Base-by-base conservation (phyloP, 2,329 filamentous ascomycete genomes). In the Rugonectria rugulosa region DNA sequence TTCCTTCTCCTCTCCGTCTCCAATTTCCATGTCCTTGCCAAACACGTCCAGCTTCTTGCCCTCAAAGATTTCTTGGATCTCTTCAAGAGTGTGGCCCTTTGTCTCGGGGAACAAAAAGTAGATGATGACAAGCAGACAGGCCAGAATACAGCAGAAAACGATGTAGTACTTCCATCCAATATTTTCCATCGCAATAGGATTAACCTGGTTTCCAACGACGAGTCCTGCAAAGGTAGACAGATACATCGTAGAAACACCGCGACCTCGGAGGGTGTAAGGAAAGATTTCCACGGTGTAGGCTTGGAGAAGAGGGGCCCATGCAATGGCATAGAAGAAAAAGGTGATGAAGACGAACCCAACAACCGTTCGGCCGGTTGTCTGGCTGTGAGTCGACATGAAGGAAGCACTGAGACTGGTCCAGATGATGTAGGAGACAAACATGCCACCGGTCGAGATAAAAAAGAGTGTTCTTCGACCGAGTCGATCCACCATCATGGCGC, bases 161-260 rank as follows among this genome's bases (percentile, higher is more conserved):
- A 73, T 70, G 40, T 75, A 79, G 53, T 77, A 78, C 42, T 68
- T 73, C 74, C 75, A 79, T 0, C 58, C 64, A 10, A 79, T 72
- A 0, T 57, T 66, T 2, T 66, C 57, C 46, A 79, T 70, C 0
- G 72, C 75, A 5, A 78, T 72, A 0, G 76, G 77, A 43, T 76
- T 77, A 40, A 75, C 71, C 37, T 75, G 74, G 53, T 75, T 73
- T 17, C 73, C 75, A 37, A 78, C 71, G 1, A 65, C 70, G 11
- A 71, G 36, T 4, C 49, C 54, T 0, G 57, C 42, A 11, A 63
- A 65, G 1, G 59, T 65, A 5, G 59, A 52, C 23, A 67, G 20
- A 12, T 67, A 61, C 58, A 65, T 64, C 6, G 53, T 8, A 0
- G 64, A 64, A 8, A 67, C 52, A 7, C 62, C 64, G 1, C 60